Base-by-base conservation (phyloP, 2,329 filamentous ascomycete species). In the Cyphellophora attinorum region DNA sequence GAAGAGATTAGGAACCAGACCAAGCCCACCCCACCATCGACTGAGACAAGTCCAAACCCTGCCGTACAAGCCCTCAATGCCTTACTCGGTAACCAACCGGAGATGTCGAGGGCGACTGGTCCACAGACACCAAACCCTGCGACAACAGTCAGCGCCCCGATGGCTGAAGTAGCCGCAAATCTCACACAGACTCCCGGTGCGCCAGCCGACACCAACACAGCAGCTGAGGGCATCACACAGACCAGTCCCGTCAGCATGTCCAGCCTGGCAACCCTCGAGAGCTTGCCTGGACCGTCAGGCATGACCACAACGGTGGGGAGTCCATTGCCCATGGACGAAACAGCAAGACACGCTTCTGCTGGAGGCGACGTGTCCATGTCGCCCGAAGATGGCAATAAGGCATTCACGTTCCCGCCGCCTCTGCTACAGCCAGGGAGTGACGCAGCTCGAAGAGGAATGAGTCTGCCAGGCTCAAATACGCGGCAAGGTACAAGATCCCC, bases 371-470 rank as follows among this genome's bases (percentile, higher is more conserved):
- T 58, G 35, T 58, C 64, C 36, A 58, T 59, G 36, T 53, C 57
- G 19, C 52, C 56, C 12, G 50, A 52, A 19, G 59, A 61, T 33
- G 56, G 50, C 21, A 71, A 67, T 47, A 75, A 76, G 49, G 65
- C 75, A 6, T 74, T 75, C 46, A 77, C 75, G n/a, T 79, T 76
- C 52, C 75, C 75, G 5, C 70, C 74, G 34, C 74, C 73, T n/a
- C 60, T 67, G 40, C 56, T 62, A 23, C 56, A 57, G 34, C 65
- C 56, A 48, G 58, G 49, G 45, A 64, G 61, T 35, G 70, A 72
- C 38, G 60, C 55, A 40, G 64, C 70, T 8, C 60, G 67, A 34
- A 65, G 74, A 44, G 72, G 73, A 37, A 69, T 76, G 58, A 79
- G 74, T 50, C 56, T 75, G 39, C 72, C 72, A 25, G 60, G 65